Evolutionary conservation across 805 yeast genomes (phyloP).

Genomic region (Monosporozyma aerobia): DNA sequence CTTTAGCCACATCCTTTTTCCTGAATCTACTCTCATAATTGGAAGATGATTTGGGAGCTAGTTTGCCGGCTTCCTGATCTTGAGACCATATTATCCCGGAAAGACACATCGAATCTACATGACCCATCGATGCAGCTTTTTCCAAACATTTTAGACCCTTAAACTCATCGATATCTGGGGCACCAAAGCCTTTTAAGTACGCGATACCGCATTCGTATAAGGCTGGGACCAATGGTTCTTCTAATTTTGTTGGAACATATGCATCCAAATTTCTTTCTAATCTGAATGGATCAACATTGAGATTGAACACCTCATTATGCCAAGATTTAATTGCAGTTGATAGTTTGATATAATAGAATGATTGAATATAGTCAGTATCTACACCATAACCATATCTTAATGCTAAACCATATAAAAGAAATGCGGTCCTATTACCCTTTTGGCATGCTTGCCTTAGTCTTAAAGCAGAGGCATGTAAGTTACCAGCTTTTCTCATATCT

Average conservation of each 20-base stretch:
- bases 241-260: slow-evolving; percentile 29
- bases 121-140: slow-evolving; percentile 58
- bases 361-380: slow-evolving; percentile 41
- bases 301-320: slow-evolving; percentile 15
- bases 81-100: slow-evolving; percentile 61
- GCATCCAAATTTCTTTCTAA: slow-evolving; percentile 16
- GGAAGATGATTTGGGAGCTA: slow-evolving; percentile 6
- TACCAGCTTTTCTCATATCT: slow-evolving; percentile 46
- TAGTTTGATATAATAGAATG: slow-evolving; percentile 51
- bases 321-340: slow-evolving; percentile 36
- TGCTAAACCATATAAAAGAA: slow-evolving; percentile 60
- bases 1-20: slow-evolving; percentile 49
- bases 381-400: slow-evolving; percentile 63
- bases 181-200: slow-evolving; percentile 49
- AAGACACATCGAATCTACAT: slow-evolving; percentile 56
- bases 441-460: slow-evolving; percentile 58
- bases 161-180: slow-evolving; percentile 36
- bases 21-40: slow-evolving; percentile 15
- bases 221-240: slow-evolving; percentile 41
- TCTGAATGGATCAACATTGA: slow-evolving; percentile 29
- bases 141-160: slow-evolving; percentile 53
- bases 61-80: slow-evolving; percentile 35
- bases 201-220: slow-evolving; percentile 55
- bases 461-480: slow-evolving; percentile 58
- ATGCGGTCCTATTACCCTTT: slow-evolving; percentile 55